These are phyloP conservation scores for Russula earlei DNA, from an alignment of 768 basidiomycete genomes.

Conservation along the genomic window DNA sequence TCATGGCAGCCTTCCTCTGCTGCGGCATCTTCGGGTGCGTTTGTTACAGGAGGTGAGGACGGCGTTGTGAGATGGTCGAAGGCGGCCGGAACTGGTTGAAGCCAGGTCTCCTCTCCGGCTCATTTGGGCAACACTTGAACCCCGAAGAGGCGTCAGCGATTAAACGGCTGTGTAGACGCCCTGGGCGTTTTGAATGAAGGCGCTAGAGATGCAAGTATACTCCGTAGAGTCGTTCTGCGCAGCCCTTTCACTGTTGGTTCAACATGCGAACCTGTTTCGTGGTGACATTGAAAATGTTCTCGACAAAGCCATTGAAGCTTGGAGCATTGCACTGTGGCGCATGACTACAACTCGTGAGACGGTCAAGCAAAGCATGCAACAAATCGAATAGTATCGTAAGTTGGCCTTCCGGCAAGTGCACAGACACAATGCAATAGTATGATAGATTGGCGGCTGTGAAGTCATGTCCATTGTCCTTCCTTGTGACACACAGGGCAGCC, in stretches of 20 bases:
- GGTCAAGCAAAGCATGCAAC: background rate
- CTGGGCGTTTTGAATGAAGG: background rate
- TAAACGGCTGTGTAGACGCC: background rate
- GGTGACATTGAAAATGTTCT: background rate
- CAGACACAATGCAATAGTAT: background rate
- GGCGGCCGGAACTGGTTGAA: slow-evolving; percentile 45
- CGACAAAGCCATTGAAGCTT: too few relatives aligned
- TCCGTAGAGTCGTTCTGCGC: background rate
- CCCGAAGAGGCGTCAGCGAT: background rate
- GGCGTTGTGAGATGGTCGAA: slow-evolving; percentile 72
- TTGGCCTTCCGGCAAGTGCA: too few relatives aligned
- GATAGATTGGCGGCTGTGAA: background rate
- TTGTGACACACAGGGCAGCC: slow-evolving; percentile 76
- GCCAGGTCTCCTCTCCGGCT: background rate
- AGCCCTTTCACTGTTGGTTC: background rate
- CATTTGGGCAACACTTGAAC: background rate
- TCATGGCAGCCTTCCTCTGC: slow-evolving; percentile 66
- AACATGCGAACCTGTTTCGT: too few relatives aligned
- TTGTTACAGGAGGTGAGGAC: slow-evolving; percentile 69
- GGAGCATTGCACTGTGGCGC: background rate
- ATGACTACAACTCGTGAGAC: background rate
- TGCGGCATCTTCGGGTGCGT: slow-evolving; percentile 49
- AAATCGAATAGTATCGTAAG: background rate
- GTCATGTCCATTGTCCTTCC: slow-evolving; percentile 36
- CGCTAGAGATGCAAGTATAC: background rate